phyloP scores from a whole-genome alignment of 2,329 filamentous ascomycete species.

The Aspergillus brasiliensis region DNA sequence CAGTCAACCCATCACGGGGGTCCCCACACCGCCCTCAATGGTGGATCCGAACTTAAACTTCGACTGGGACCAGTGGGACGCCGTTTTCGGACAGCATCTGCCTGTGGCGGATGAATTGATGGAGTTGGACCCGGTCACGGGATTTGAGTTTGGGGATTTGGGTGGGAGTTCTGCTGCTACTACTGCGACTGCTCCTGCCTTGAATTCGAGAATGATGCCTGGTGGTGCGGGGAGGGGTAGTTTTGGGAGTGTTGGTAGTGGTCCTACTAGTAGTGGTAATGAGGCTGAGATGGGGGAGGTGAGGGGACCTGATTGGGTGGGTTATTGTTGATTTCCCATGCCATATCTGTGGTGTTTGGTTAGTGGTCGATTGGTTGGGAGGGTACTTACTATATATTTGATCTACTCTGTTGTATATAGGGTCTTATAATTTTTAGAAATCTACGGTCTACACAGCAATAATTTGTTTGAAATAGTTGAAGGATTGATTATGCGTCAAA shows the following conservation, averaged over 20 bases:
- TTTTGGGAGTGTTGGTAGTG: conserved; percentile 2
- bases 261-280: conserved; percentile 11
- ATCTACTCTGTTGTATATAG: neutral
- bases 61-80: conserved; percentile 54
- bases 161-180: conserved; percentile 9
- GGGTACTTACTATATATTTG: neutral
- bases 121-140: conserved; percentile 44
- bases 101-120: conserved; percentile 47
- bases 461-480: too few species aligned
- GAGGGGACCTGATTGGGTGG: conserved; percentile 17
- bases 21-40: conserved; percentile 40
- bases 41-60: conserved; percentile 47
- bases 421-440: neutral
- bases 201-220: neutral
- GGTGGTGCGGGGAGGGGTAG: conserved; percentile 3
- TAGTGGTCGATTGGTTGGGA: neutral
- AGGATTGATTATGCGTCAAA: neutral
- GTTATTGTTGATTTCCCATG: conserved; percentile 13
- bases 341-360: neutral
- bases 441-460: neutral
- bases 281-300: conserved; percentile 11
- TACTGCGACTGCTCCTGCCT: too few species aligned
- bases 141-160: conserved; percentile 37
- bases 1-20: conserved; percentile 16
- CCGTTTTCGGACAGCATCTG: conserved; percentile 50